Evolutionary conservation across 2,329 filamentous ascomycete genomes (phyloP), one percentile per base, ranked within the genome.

Genomic region (Thelonectria blattea): DNA sequence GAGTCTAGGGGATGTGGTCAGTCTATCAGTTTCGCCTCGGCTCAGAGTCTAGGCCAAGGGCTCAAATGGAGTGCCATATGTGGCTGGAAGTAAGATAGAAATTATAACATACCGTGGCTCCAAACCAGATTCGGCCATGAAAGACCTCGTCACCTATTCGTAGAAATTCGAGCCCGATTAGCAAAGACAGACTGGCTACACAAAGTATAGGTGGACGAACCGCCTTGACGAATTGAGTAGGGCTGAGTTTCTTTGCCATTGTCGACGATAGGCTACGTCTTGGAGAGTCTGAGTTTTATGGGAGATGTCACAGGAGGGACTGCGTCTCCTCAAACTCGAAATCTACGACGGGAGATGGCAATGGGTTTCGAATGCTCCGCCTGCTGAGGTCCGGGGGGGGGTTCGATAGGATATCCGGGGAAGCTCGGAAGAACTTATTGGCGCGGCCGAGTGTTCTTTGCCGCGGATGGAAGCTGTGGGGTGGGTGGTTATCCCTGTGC

Each of bases 71-170:
- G 14, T 68, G 27, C 27, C 2, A 30, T 30, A 30, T 30, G 27
- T 30, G 9, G 55, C 66, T 65, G 24, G 5, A 14, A 37, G 18
- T 3, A 10, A 37, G 0, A 39, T 15, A 10, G 20, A 14, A 46
- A 56, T 7, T 10, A n/a, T 11, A 5, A 56, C 66, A 8, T 73
- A 96, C 93, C 91, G 91, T 74, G 92, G 92, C 76, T 97, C 94
- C 18, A 98, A 79, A 7, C 93, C 93, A 5, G 93, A 97, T 65
- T 92, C 91, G 66, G 86, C 85, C 79, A 91, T 87, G 76, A 97
- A 97, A 2, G 91, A 93, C 74, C 91, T 90, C 81, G 92, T 85
- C 48, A 96, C 92, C 92, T 95, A n/a, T n/a, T n/a, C n/a, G n/a
- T n/a, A 60, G 10, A 11, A n/a, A 2, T 20, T 5, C 11, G 8